Evolutionary conservation across 2,329 filamentous ascomycete genomes (phyloP).

Genomic region (Polytolypa hystricis): DNA sequence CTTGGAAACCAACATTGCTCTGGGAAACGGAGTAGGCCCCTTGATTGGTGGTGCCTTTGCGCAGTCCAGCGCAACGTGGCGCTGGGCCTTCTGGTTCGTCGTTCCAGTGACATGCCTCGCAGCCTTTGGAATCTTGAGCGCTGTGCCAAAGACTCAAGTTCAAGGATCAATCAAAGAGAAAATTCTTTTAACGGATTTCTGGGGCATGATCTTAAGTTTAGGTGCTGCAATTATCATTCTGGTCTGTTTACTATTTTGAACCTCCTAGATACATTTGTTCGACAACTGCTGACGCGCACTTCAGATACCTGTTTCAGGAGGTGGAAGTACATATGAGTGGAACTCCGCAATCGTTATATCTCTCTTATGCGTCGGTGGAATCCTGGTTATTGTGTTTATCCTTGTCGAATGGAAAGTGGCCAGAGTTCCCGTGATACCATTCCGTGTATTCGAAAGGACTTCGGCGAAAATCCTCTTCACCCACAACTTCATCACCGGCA

Average conservation of each 20-base stretch:
- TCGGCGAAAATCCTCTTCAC: not conserved
- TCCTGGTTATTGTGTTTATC: not conserved
- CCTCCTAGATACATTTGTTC: not conserved
- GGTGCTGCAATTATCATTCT: not conserved
- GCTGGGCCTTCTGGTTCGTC: not conserved
- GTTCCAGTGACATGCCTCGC: not conserved
- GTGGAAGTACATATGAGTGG: not conserved
- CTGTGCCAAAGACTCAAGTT: not conserved
- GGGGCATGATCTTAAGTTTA: not conserved
- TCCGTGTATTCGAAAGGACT: not conserved
- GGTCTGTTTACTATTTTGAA: not conserved
- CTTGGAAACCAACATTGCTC: not conserved
- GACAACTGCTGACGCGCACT: not conserved
- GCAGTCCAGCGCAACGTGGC: not conserved
- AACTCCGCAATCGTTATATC: not conserved
- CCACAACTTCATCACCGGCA: not conserved
- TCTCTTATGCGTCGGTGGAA: not conserved
- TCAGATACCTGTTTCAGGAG: conserved; percentile 1
- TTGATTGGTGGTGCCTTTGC: not conserved
- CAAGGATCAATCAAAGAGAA: not conserved
- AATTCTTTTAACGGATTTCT: conserved; percentile 1
- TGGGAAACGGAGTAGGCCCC: not conserved
- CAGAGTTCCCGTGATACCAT: not conserved
- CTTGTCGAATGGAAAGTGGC: not conserved
- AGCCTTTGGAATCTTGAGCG: not conserved